Conservation (phyloP, 129 eudicot species). For the Saussurea involucrata region DNA sequence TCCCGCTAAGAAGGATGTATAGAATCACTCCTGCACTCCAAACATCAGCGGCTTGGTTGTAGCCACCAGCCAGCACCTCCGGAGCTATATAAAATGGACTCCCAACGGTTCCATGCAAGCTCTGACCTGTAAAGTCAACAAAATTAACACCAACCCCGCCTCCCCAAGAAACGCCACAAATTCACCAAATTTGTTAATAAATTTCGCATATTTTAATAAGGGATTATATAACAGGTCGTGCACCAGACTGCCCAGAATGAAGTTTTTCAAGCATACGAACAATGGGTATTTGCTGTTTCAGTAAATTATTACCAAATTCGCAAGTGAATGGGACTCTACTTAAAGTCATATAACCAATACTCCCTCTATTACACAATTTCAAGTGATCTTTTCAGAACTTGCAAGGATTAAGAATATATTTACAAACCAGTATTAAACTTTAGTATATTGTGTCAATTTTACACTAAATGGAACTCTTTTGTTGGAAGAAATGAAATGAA, state of each 20-base stretch:
- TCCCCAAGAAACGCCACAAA: background rate
- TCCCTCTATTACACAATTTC: background rate
- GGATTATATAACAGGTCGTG: background rate
- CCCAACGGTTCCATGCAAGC: conserved; percentile 78
- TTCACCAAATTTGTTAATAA: background rate
- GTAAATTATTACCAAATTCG: background rate
- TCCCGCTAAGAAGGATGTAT: conserved; percentile 80
- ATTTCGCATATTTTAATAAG: background rate
- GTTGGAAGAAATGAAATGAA: background rate
- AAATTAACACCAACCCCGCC: background rate
- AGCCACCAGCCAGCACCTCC: conserved; percentile 79
- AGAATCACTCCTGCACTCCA: conserved; percentile 93
- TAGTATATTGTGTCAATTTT: background rate
- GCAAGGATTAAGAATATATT: background rate
- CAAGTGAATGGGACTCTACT: background rate
- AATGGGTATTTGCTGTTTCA: background rate
- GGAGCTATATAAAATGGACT: conserved; percentile 96
- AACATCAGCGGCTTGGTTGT: conserved; percentile 80
- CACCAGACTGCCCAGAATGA: background rate
- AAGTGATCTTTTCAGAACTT: background rate
- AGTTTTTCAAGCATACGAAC: background rate
- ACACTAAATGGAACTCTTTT: background rate
- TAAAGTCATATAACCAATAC: background rate
- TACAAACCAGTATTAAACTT: background rate
- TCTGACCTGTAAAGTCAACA: conserved; percentile 47